Evolutionary conservation across 2,329 filamentous ascomycete species (phyloP), one percentile per base, ranked within the genome.

Genomic region (Colletotrichum endophyticum): DNA sequence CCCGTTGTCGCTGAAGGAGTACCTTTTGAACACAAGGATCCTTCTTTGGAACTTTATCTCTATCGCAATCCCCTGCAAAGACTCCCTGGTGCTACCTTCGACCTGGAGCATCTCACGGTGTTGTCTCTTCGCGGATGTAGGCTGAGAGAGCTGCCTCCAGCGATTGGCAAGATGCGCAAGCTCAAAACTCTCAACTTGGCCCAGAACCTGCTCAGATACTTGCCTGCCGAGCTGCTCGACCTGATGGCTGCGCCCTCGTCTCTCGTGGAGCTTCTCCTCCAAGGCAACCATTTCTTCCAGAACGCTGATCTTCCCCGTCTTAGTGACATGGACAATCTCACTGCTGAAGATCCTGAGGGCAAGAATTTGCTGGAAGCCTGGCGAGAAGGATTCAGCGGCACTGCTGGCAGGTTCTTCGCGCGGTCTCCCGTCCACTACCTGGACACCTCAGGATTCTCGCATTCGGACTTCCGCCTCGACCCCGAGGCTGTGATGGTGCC

Each of bases 61-160:
- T 89, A 89, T 15, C 87, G 86, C 69, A 95, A 95, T 80, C 81
- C 83, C 0, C 86, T 95, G 6, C 83, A 82, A 4, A 84, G 85
- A 16, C 85, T 94, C 3, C 94, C 94, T 0, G 85, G 87, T 3
- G 89, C 91, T 64, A 83, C 95, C 4, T 94, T 94, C 80, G 88
- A 90, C 63, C 84, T 95, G 4, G 85, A 91, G 27, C 86, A 91
- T 79, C 85, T 95, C 34, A 92, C 91, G 0, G 90, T 92, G 19
- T 88, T 95, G 15, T 94, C 90, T 79, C 86, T 95, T 19, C 91
- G 94, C 44, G 90, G 88, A 76, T 95, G 95, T 79, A 82, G 87
- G 28, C 87, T 95, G 16, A 85, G 84, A 0, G 90, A 93, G 80
- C 84, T 95, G 4, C 92, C 94, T 2, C 86, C 91, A 0, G 86